Conservation (phyloP, 495 filamentous ascomycete genomes). For the Beverwykella pulmonaria region DNA sequence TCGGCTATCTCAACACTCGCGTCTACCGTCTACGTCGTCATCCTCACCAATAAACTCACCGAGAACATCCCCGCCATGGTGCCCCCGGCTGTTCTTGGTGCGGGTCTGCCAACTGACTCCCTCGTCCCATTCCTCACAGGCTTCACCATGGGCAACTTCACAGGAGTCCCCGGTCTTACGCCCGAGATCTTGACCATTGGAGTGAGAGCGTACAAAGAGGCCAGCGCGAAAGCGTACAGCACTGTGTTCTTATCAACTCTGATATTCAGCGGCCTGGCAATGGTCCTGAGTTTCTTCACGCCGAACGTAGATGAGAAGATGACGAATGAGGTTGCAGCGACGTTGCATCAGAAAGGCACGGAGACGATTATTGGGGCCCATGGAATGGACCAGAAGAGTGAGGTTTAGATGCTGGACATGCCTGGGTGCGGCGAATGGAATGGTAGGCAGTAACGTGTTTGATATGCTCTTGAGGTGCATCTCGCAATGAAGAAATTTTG, state of each 20-base stretch:
- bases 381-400: background rate
- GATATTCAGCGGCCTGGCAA: conserved; percentile 31
- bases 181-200: conserved; percentile 20
- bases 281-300: conserved; percentile 30
- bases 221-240: conserved; percentile 32
- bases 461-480: background rate
- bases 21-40: conserved; percentile 20
- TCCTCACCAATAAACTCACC: conserved; percentile 21
- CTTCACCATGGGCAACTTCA: conserved; percentile 21
- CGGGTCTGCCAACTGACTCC: conserved; percentile 28
- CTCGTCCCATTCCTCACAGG: conserved; percentile 30
- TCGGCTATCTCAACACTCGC: conserved; percentile 24
- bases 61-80: conserved; percentile 22
- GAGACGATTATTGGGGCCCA: background rate
- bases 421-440: background rate
- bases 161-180: conserved; percentile 21
- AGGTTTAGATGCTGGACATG: background rate
- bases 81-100: conserved; percentile 12
- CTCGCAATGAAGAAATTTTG: too few species aligned
- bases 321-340: conserved; percentile 17
- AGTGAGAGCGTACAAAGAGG: conserved; percentile 27
- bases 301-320: conserved; percentile 26
- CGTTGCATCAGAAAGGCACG: conserved; percentile 6
- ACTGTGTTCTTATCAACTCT: conserved; percentile 33
- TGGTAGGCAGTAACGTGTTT: background rate